Evolutionary conservation across 2,329 filamentous ascomycete species (phyloP), one percentile per base, ranked within the genome.

Genomic region (Pseudocercospora crystallina): DNA sequence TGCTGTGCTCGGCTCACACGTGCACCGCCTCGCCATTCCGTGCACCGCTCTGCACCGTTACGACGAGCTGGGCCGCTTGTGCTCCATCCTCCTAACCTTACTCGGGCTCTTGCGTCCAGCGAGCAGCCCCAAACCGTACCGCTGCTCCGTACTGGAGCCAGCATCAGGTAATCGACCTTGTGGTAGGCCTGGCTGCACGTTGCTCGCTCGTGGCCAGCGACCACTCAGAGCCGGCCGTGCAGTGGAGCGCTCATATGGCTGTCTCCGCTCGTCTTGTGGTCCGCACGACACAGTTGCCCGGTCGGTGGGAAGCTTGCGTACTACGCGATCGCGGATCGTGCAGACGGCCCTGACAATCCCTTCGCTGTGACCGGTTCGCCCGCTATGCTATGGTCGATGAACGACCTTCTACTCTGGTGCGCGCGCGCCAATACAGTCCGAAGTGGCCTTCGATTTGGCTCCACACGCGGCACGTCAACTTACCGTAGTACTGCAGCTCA

Each of bases 321-420:
- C 47, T 33, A 43, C 46, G 26, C 35, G 29, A 44, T 50, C 47
- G 47, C 26, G 36, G 40, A 50, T 50, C 41, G 40, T 42, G 45
- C 45, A 42, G 38, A 37, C 15, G 20, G 45, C 45, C 35, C 34
- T 35, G 20, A 26, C 4, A 26, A 7, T 4, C 7, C 4, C 20
- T 26, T 26, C 20, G 20, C 20, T 7, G 20, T 26, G 20, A 26
- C 20, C 20, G 20, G 4, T 26, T 26, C 20, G 20, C 20, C 20
- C 20, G 20, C 20, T 26, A 17, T 31, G 20, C 20, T 26, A 17
- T 31, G 12, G 43, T 11, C 20, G 13, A 34, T 45, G 33, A 34
- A 34, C 43, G 32, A 45, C 32, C 32, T 20, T 43, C 20, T 32
- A 43, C 14, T 20, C 15, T 17, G 13, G 26, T 26, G 33, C 43